Base-by-base conservation (phyloP, 169 alveolate species). In the Plasmodium sp. region DNA sequence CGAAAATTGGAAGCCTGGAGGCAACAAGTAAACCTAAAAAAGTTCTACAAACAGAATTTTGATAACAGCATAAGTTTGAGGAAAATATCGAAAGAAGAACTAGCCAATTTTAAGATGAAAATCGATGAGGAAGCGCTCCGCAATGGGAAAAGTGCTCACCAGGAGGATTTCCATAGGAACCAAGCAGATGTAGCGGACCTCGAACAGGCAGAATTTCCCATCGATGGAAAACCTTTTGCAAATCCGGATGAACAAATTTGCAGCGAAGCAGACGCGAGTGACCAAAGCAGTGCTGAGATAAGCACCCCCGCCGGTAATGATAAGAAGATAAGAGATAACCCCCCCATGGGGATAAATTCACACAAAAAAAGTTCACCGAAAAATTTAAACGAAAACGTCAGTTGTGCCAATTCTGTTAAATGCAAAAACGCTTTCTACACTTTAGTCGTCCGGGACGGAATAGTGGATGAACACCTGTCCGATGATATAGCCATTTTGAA, bases 1-100 rank as follows among this genome's bases (percentile, higher is more conserved):
- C 43, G 94, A 90, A 90, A 90, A 90, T 81, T 90, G 82, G 94
- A 90, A 90, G 94, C 94, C 82, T 90, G 94, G 94, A 79, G 94
- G 18, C 94, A 90, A 80, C 94, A 90, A 90, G 82, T 90, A 90
- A 90, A 90, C 33, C 51, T 90, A 90, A 90, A 90, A 90, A n/a
- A 16, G 5, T 90, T 90, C 51, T 90, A 90, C 62, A 90, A 90
- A 80, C 88, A 90, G 34, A 90, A 90, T 31, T 90, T 90, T 80
- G 91, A 90, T 67, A 90, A 58, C 34, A 90, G 94, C 54, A 90
- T 80, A 80, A 90, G 94, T 18, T 90, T 90, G 82, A 90, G 90
- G 45, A 80, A 58, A 43, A 80, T 80, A 10, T 90, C 94, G 36
- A 90, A 90, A 43, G 90, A 90, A 90, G 94, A 90, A 45, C 34